phyloP scores from a whole-genome alignment of 1,284 basidiomycete species.

The Hypsizygus ulmarius region DNA sequence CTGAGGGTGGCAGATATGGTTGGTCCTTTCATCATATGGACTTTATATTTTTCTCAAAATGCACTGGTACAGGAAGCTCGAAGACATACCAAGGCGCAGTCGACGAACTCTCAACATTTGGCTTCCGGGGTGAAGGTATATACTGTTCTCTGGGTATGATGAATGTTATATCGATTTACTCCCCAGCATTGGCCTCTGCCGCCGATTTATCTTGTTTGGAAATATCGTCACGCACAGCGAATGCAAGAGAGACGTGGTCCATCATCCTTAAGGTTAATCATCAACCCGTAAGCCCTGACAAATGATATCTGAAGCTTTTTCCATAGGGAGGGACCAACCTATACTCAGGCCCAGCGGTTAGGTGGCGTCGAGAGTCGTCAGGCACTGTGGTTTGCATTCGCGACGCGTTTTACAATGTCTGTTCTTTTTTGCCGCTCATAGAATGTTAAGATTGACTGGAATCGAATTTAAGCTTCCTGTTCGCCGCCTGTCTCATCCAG shows the following conservation, averaged over 20 bases:
- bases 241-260: conserved; percentile 62
- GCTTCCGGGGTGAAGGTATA: conserved; percentile 87
- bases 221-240: conserved; percentile 67
- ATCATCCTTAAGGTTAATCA: conserved; percentile 70
- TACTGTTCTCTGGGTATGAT: neutral
- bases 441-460: neutral
- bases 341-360: conserved; percentile 69
- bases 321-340: conserved; percentile 59
- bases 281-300: neutral
- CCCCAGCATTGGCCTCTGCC: conserved; percentile 72
- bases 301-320: conserved; percentile 5
- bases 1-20: conserved; percentile 65
- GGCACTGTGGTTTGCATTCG: conserved; percentile 82
- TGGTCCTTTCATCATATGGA: conserved; percentile 24
- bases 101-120: conserved; percentile 64
- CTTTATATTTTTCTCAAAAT: neutral
- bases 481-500: conserved; percentile 66
- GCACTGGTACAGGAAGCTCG: conserved; percentile 55
- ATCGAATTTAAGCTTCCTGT: conserved; percentile 63
- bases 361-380: conserved; percentile 64
- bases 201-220: conserved; percentile 74
- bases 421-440: conserved; percentile 21
- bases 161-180: neutral
- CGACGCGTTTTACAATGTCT: conserved; percentile 84
- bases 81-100: conserved; percentile 61